phyloP scores from a whole-genome alignment of 2,329 filamentous ascomycete species.

The Mycogone perniciosa region DNA sequence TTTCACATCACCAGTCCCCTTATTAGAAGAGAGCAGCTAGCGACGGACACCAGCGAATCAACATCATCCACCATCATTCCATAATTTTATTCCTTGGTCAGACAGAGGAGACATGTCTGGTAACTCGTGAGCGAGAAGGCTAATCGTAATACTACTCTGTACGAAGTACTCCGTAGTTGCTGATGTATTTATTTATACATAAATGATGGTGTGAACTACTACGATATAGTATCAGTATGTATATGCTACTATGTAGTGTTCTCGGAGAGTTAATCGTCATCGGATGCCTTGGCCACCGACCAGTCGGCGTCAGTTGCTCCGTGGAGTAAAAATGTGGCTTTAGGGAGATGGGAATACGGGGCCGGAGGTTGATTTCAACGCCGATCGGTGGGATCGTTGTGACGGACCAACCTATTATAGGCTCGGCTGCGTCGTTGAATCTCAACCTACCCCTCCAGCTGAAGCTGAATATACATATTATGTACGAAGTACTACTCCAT shows the following conservation, averaged over 20 bases:
- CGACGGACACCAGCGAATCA: not conserved
- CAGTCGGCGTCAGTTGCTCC: not conserved
- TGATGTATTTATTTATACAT: not conserved
- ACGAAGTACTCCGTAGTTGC: too few relatives aligned
- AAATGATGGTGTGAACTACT: not conserved
- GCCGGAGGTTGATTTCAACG: conserved; percentile 2
- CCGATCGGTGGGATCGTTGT: not conserved
- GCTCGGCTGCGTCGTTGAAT: too few relatives aligned
- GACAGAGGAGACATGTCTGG: too few relatives aligned
- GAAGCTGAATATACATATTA: too few relatives aligned
- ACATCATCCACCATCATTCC: not conserved
- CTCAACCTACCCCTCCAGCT: too few relatives aligned
- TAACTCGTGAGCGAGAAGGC: too few relatives aligned
- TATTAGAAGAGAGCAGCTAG: too few relatives aligned
- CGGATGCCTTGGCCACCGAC: not conserved
- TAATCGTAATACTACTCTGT: too few relatives aligned
- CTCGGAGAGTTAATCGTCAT: not conserved
- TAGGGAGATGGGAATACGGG: not conserved
- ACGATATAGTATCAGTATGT: too few relatives aligned
- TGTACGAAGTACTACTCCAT: too few relatives aligned
- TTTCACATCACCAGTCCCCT: too few relatives aligned
- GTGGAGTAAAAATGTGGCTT: not conserved
- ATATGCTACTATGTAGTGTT: not conserved
- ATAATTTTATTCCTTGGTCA: too few relatives aligned
- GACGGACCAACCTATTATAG: not conserved